Evolutionary conservation across 495 filamentous ascomycete genomes (phyloP).

Genomic region (Hypomontagnella monticulosa): DNA sequence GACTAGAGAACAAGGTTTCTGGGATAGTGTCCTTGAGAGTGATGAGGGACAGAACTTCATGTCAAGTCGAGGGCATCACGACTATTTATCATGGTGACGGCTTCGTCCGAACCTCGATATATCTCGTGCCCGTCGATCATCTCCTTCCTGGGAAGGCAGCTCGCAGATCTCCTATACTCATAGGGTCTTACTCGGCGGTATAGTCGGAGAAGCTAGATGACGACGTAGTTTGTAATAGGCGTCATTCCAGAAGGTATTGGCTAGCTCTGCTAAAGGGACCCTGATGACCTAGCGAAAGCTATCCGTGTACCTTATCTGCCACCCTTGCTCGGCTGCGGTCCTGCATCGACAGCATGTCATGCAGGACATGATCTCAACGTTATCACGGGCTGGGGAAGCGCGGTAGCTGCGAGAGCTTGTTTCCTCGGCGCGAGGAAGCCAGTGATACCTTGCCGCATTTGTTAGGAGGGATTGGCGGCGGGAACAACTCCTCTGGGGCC

Average conservation of each 20-base stretch:
- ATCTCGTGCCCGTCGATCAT: conserved; percentile 29
- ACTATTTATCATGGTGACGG: conserved; percentile 44
- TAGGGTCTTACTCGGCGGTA: conserved; percentile 44
- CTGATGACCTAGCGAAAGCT: conserved; percentile 22
- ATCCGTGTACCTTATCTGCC: conserved; percentile 31
- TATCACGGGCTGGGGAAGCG: conserved; percentile 39
- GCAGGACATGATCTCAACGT: conserved; percentile 19
- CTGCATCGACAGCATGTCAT: conserved; percentile 19
- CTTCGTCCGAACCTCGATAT: conserved; percentile 25
- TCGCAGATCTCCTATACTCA: conserved; percentile 35
- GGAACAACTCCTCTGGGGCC: conserved; percentile 12
- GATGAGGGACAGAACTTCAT: conserved; percentile 25
- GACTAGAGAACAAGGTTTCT: conserved; percentile 8
- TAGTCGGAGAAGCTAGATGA: conserved; percentile 40
- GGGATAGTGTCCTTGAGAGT: conserved; percentile 17
- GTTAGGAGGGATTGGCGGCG: conserved; percentile 14
- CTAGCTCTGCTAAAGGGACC: conserved; percentile 20
- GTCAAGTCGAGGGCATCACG: conserved; percentile 32
- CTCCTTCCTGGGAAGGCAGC: conserved; percentile 40
- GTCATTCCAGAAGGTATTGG: conserved; percentile 31
- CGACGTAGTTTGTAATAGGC: conserved; percentile 41
- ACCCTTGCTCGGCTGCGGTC: conserved; percentile 24
- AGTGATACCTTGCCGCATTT: conserved; percentile 21
- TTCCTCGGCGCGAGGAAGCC: conserved; percentile 22
- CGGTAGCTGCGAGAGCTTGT: conserved; percentile 39